A percentile compares a stretch with the other conserved stretches of the same genome.
phyloP scores from a whole-genome alignment of 2,329 filamentous ascomycete genomes.

The Ceratocystiopsis minuta region DNA sequence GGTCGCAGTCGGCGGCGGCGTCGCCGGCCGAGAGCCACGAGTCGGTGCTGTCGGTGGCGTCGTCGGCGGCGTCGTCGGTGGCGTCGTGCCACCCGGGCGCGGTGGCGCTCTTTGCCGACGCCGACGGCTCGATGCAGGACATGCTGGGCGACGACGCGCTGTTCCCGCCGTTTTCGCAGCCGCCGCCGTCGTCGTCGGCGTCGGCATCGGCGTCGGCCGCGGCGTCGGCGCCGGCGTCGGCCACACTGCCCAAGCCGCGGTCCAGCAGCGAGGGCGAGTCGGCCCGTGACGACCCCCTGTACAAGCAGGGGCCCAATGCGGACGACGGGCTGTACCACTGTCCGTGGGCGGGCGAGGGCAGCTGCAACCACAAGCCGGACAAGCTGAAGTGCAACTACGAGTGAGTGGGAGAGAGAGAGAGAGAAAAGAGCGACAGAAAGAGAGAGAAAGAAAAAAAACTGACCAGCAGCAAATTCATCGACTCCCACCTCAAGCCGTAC shows the following conservation, averaged over 20 bases:
- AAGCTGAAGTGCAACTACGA: slow-evolving; percentile 99
- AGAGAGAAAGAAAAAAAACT: neutral
- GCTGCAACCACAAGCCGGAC: slow-evolving; percentile 78
- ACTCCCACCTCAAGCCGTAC: slow-evolving; percentile 93
- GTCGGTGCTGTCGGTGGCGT: slow-evolving; percentile 1
- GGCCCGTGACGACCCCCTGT: slow-evolving; percentile 49
- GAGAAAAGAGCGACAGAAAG: too few species aligned
- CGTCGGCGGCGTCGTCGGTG: too few species aligned
- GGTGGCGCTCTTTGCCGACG: too few species aligned
- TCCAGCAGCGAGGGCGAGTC: slow-evolving; percentile 35
- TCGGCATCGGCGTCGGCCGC: slow-evolving; percentile 17
- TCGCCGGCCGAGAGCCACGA: slow-evolving; percentile 28
- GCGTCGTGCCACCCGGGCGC: too few species aligned
- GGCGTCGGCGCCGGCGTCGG: neutral
- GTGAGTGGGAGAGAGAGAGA: slow-evolving; percentile 23
- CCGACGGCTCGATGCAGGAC: too few species aligned
- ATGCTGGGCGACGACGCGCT: too few species aligned
- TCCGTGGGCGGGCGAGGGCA: slow-evolving; percentile 55
- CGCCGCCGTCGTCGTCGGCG: too few species aligned
- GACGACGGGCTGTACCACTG: slow-evolving; percentile 82
- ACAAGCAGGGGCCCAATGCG: slow-evolving; percentile 45
- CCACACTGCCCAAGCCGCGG: slow-evolving; percentile 22
- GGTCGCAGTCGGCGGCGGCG: slow-evolving; percentile 22
- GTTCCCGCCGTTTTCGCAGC: too few species aligned
- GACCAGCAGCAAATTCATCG: slow-evolving; percentile 68